Base-by-base conservation (phyloP, 2,329 filamentous ascomycete genomes). In the Teratosphaeria nubilosa region DNA sequence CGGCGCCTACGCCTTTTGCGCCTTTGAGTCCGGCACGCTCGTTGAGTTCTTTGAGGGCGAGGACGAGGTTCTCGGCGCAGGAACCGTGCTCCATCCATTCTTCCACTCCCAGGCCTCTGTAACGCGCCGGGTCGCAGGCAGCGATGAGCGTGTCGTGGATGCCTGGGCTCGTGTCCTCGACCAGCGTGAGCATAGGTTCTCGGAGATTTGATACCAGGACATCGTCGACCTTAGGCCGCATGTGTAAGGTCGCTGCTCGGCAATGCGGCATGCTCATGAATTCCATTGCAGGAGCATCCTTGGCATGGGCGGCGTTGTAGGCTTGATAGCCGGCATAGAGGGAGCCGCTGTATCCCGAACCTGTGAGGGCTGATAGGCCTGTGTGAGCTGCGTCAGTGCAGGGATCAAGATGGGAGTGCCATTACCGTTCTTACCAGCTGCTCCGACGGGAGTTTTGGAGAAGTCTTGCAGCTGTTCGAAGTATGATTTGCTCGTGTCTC, bases 381-480 rank as follows among this genome's bases (percentile, higher is more conserved):
- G 60, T 56, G 57, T 58, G 60, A 62, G 60, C 57, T 51, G 48
- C n/a, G 64, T 69, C 59, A 68, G 65, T 66, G 59, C 50, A 59
- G 52, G 55, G 51, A 55, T 59, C 53, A 31, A 32, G 58, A 55
- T 27, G 55, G 51, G 41, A 51, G 31, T 37, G 45, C 11, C 34
- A 20, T 57, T 63, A 65, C 61, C 59, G 56, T 53, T 59, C 58
- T 53, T 61, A 68, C 74, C 73, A 45, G 76, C 77, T 45, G 77
- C 77, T 14, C 77, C 77, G 3, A 80, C 77, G 4, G 77, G 77
- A 6, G 77, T 80, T 62, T 77, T 77, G 0, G 74, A 77, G 60
- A 80, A 79, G 58, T 78, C 76, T 58, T 76, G 75, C 14, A 80
- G 66, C 61, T 80, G 77, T 62, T 79, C 75, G 4, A 77, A 70